Percentiles rank a stretch among this genome's conserved stretches.
These are phyloP conservation scores for Lipomyces starkeyi DNA, from an alignment of 805 yeast species.

Conservation along the genomic window DNA sequence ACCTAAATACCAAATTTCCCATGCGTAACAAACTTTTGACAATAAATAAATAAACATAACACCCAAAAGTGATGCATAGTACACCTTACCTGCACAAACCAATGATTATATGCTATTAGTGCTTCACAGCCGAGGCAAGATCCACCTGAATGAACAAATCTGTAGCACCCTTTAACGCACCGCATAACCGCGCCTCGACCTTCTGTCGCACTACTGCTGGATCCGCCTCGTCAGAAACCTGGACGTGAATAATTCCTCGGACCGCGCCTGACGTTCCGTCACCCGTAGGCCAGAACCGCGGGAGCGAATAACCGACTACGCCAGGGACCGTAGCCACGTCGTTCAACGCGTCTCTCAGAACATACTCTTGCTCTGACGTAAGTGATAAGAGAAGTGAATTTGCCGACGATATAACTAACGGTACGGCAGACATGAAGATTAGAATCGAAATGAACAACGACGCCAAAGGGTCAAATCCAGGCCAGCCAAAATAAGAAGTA, in stretches of 20 bases:
- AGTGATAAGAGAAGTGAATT: slow-evolving; percentile 70
- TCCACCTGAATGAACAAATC: slow-evolving; percentile 37
- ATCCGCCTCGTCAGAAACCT: slow-evolving; percentile 68
- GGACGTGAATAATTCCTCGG: slow-evolving; percentile 84
- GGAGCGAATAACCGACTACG: slow-evolving; percentile 81
- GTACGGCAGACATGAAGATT: slow-evolving; percentile 81
- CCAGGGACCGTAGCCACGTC: slow-evolving; percentile 71
- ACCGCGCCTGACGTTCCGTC: slow-evolving; percentile 42
- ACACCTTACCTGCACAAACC: too few relatives aligned
- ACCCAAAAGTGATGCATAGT: too few relatives aligned
- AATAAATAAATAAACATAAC: too few relatives aligned
- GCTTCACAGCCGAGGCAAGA: slow-evolving; percentile 11
- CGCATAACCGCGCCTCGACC: slow-evolving; percentile 59
- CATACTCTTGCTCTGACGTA: slow-evolving; percentile 62
- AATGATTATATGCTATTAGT: neutral
- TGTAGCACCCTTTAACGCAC: slow-evolving; percentile 26
- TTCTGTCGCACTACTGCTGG: slow-evolving; percentile 63
- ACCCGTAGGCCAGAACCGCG: slow-evolving; percentile 85
- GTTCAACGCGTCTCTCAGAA: slow-evolving; percentile 66
- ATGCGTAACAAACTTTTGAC: too few relatives aligned
- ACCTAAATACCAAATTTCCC: too few relatives aligned
- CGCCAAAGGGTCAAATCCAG: slow-evolving; percentile 90
- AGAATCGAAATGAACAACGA: slow-evolving; percentile 83
- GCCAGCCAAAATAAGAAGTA: slow-evolving; percentile 71
- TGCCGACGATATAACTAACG: slow-evolving; percentile 82